Conservation (phyloP, 2,329 filamentous ascomycete species). For the Aspergillus fijiensis region DNA sequence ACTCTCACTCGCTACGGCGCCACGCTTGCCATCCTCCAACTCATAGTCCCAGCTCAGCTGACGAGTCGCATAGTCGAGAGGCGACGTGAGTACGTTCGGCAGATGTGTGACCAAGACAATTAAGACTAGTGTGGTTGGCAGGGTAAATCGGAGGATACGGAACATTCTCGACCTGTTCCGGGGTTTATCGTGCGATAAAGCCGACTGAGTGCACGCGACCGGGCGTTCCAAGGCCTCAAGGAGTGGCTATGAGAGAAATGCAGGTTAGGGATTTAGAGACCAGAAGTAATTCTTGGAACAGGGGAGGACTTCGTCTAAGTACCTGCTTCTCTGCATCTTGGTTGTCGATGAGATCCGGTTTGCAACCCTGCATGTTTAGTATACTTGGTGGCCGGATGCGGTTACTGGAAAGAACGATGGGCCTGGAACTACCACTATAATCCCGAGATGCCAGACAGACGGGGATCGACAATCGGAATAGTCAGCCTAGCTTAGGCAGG, state of each 20-base stretch:
- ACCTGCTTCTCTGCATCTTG: conserved; percentile 36
- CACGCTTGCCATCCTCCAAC: conserved; percentile 43
- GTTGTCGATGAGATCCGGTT: background rate
- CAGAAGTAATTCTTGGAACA: conserved; percentile 1
- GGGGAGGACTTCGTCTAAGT: conserved; percentile 9
- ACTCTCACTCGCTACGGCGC: conserved; percentile 71
- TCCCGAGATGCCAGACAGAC: background rate
- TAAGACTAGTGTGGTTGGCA: conserved; percentile 21
- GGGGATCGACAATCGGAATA: background rate
- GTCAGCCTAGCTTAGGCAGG: background rate
- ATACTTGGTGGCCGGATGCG: background rate
- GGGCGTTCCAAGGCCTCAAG: conserved; percentile 1
- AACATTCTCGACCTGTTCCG: conserved; percentile 17
- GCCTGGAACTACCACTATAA: too few species aligned
- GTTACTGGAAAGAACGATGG: background rate
- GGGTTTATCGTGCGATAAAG: conserved; percentile 1
- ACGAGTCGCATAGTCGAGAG: conserved; percentile 17
- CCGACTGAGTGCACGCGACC: background rate
- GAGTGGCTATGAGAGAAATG: conserved; percentile 19
- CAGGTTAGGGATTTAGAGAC: conserved; percentile 6
- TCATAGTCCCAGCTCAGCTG: conserved; percentile 5
- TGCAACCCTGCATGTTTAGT: conserved; percentile 10
- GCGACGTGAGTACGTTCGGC: conserved; percentile 23
- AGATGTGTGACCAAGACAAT: conserved; percentile 24
- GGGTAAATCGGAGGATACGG: conserved; percentile 16